phyloP scores from a whole-genome alignment of 148 eudicot genomes.

The Vaccinium darrowii region DNA sequence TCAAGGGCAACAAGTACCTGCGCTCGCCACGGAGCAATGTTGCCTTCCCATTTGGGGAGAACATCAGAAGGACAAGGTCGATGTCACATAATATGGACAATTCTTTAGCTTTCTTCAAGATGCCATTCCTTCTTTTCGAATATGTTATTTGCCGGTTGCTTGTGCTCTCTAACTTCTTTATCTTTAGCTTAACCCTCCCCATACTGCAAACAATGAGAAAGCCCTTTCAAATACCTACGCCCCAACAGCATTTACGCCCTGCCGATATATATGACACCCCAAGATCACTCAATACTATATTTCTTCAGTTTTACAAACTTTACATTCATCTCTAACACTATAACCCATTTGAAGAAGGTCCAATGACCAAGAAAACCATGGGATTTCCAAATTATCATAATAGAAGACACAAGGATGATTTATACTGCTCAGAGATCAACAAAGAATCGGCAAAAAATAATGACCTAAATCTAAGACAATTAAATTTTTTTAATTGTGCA shows the following conservation, averaged over 20 bases:
- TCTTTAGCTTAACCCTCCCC: constrained; percentile 88
- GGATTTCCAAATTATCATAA: not conserved
- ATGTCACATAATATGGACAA: constrained; percentile 72
- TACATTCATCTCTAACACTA: not conserved
- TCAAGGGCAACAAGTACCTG: constrained; percentile 43
- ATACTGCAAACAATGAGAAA: constrained; percentile 37
- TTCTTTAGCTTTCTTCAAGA: constrained; percentile 72
- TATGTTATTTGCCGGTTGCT: constrained; percentile 74
- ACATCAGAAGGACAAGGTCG: constrained; percentile 67
- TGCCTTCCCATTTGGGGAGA: constrained; percentile 76
- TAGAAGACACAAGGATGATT: not conserved
- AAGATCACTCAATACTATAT: constrained; percentile 1
- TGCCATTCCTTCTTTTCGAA: constrained; percentile 68
- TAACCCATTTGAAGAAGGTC: constrained; percentile 12
- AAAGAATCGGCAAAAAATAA: not conserved
- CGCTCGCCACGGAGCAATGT: constrained; percentile 62
- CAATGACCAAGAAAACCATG: constrained; percentile 5
- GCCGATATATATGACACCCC: not conserved
- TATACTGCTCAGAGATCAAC: not conserved
- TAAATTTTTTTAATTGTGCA: not conserved
- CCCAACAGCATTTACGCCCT: constrained; percentile 9
- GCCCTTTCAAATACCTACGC: constrained; percentile 3
- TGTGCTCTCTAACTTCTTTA: constrained; percentile 66
- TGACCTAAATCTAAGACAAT: not conserved
- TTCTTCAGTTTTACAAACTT: not conserved